Base-by-base conservation (phyloP, 225 moss, liverwort and hornwort genomes). In the Straminergon stramineum region DNA sequence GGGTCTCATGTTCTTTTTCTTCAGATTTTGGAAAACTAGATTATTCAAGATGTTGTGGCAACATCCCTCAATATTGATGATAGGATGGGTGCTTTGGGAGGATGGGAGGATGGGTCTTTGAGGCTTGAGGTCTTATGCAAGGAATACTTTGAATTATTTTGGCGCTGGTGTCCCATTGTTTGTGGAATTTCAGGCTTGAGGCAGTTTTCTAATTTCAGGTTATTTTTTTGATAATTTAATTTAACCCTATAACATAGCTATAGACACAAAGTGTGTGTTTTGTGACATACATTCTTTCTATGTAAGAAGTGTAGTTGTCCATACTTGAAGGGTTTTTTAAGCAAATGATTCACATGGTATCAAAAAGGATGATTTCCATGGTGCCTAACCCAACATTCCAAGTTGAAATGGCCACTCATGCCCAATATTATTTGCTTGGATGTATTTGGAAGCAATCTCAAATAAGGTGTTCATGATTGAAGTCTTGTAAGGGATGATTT, bases 321-420 rank as follows among this genome's bases (percentile, higher is more conserved):
- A 22, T n/a, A 22, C 1, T n/a, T 69, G 13, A 48, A 9, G 13
- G 1, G 0, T 23, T 18, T 23, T 24, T 39, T 22, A 23, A 34
- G 20, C 37, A 37, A 67, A 37, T 20, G 4, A 37, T 37, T 35
- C 1, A 35, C 19, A 35, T 35, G 5, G 11, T 67, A 67, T 1
- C 11, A 20, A 14, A 69, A 69, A 23, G 13, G 2, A 69, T 13
- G 69, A n/a, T 39, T n/a, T 69, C 1, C 0, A 6, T 1, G 1
- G 4, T 21, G 4, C 11, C 6, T 2, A 37, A 1, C 3, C 5
- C 1, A 20, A 2, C 5, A 2, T 27, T 62, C 12, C 1, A 6
- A 1, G 31, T 5, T 37, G 20, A 37, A 35, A 53, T 16, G 35
- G 15, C 35, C 10, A 32, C 32, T 20, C 5, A 1, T 81, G 6